A percentile compares a stretch with the other conserved stretches of the same genome.
Conservation (phyloP, 139 green algal genomes). For the Zygnema circumcarinatum region DNA sequence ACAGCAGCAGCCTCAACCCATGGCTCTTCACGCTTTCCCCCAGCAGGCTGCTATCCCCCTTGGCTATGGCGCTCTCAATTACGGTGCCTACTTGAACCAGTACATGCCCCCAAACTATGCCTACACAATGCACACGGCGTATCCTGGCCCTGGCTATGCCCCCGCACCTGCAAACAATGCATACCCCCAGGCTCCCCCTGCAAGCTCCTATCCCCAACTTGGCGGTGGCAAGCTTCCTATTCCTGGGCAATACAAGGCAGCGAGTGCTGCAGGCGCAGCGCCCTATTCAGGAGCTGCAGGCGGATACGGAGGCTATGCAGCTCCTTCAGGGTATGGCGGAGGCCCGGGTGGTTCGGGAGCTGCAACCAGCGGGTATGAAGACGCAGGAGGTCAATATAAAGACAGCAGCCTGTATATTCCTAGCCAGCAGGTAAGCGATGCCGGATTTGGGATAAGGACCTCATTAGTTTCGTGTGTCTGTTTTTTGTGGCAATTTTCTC, state of each 20-base stretch:
- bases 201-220: conserved; percentile 11
- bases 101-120: conserved; percentile 41
- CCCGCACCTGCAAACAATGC: neutral
- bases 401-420: conserved; percentile 54
- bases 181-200: conserved; percentile 38
- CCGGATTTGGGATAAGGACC: neutral
- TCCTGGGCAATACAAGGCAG: neutral
- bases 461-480: neutral
- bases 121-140: conserved; percentile 13
- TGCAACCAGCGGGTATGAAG: conserved; percentile 25
- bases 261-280: neutral
- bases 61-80: neutral
- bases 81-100: conserved; percentile 38
- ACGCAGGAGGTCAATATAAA: conserved; percentile 42
- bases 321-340: conserved; percentile 21
- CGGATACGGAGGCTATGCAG: conserved; percentile 31
- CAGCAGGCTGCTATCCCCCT: conserved; percentile 37
- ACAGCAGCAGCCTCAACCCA: conserved; percentile 40
- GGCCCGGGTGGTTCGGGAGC: neutral
- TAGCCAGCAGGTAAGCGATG: conserved; percentile 40
- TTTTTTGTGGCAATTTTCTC: neutral
- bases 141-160: neutral
- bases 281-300: conserved; percentile 9
- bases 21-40: conserved; percentile 19
- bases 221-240: neutral